A percentile compares a stretch with the other conserved stretches of the same genome.
Evolutionary conservation across 2,329 filamentous ascomycete genomes (phyloP).

Genomic region (Hymenotorrendiella dingleyae): DNA sequence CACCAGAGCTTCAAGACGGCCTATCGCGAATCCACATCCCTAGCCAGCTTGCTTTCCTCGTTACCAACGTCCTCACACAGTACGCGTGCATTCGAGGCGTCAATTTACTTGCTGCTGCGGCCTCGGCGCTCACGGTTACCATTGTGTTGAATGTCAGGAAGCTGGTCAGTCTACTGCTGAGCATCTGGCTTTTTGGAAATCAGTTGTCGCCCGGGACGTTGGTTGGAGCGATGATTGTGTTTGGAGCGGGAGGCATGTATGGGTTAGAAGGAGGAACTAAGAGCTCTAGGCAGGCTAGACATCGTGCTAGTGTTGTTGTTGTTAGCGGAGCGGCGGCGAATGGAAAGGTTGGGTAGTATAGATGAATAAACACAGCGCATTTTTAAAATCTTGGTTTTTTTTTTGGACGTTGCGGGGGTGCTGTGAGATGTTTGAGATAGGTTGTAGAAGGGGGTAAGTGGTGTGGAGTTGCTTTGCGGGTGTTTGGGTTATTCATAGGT

Average conservation of each 20-base stretch:
- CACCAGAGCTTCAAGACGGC: constrained; percentile 34
- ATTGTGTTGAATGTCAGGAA: constrained; percentile 96
- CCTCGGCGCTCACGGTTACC: constrained; percentile 89
- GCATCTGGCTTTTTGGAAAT: constrained; percentile 94
- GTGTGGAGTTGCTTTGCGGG: too few relatives aligned
- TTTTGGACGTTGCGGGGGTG: too few relatives aligned
- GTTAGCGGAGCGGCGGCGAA: constrained; percentile 20
- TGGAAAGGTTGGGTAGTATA: constrained; percentile 26
- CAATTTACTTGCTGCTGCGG: constrained; percentile 83
- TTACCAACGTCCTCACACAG: constrained; percentile 80
- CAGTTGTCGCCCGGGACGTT: constrained; percentile 69
- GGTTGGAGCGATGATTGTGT: constrained; percentile 77
- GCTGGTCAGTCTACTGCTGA: constrained; percentile 81
- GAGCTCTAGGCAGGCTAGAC: constrained; percentile 33
- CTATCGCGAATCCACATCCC: constrained; percentile 44
- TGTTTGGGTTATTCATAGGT: too few relatives aligned
- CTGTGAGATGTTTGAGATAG: too few relatives aligned
- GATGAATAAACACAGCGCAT: not conserved
- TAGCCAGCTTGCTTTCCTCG: constrained; percentile 64
- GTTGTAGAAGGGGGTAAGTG: too few relatives aligned
- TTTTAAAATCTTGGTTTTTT: not conserved
- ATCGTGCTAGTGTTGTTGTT: constrained; percentile 21
- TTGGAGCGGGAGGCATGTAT: constrained; percentile 85
- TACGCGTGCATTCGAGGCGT: constrained; percentile 94
- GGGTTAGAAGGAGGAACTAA: constrained; percentile 56